phyloP scores from a whole-genome alignment of 805 yeast species.

The Clavispora phyllophila region DNA sequence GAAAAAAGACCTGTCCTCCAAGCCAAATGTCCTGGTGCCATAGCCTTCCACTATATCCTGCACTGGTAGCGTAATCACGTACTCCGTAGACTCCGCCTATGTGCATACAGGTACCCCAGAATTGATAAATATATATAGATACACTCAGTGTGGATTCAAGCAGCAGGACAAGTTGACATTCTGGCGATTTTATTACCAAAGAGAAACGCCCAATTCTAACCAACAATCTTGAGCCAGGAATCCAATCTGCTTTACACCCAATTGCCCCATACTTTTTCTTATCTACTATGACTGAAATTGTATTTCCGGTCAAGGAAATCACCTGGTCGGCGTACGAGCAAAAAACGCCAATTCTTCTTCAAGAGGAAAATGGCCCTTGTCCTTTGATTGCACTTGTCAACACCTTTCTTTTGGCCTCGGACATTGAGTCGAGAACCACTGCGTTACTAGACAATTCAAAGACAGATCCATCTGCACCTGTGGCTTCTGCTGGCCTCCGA shows the following conservation, averaged over 20 bases:
- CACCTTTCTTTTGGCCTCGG: conserved; percentile 52
- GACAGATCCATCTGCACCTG: not conserved
- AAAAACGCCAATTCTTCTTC: conserved; percentile 58
- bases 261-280: no score
- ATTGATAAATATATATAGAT: not conserved
- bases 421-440: conserved; percentile 18
- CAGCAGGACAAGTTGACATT: no score
- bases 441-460: conserved; percentile 1
- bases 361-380: conserved; percentile 84
- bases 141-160: no score
- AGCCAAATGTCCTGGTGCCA: no score
- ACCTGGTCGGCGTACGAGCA: conserved; percentile 34
- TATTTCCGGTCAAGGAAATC: conserved; percentile 19
- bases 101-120: not conserved
- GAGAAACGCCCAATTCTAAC: no score
- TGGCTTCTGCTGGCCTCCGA: conserved; percentile 1
- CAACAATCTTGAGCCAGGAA: no score
- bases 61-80: not conserved
- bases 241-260: no score
- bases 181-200: no score
- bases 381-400: conserved; percentile 77
- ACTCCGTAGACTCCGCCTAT: not conserved
- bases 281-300: conserved; percentile 3
- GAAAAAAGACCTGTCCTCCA: no score
- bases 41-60: no score